A percentile compares a stretch with the other conserved stretches of the same genome.
phyloP scores from a whole-genome alignment of 257 asterid genomes.

The Capsicum chinense region DNA sequence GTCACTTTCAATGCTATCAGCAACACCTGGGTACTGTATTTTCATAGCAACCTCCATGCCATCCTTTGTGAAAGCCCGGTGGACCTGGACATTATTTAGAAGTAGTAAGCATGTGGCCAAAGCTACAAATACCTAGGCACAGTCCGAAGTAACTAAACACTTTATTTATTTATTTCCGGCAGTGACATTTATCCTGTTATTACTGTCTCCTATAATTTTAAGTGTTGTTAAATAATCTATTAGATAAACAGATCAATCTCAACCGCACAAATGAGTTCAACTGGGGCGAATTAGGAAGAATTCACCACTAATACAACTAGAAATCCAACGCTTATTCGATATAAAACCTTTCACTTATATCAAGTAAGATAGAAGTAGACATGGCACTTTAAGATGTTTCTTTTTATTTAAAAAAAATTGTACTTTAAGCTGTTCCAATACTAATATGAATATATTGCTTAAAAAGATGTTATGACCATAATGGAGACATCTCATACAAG shows the following conservation, averaged over 20 bases:
- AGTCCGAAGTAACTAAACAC: constrained; percentile 23
- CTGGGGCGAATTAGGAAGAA: neutral
- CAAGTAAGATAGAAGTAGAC: neutral
- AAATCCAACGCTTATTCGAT: neutral
- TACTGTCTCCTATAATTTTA: neutral
- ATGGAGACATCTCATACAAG: neutral
- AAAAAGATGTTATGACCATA: neutral
- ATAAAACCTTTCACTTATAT: neutral
- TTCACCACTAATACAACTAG: neutral
- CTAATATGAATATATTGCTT: neutral
- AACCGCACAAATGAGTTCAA: neutral
- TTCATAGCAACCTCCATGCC: constrained; percentile 89
- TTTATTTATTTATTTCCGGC: constrained; percentile 6
- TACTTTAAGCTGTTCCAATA: neutral
- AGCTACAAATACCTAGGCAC: constrained; percentile 15
- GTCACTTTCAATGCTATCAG: constrained; percentile 98
- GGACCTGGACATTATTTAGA: constrained; percentile 62
- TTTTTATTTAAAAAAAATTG: neutral
- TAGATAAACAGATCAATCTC: neutral
- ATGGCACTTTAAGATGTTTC: neutral
- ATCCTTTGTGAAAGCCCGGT: constrained; percentile 79
- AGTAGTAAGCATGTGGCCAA: constrained; percentile 25
- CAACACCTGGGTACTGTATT: constrained; percentile 99
- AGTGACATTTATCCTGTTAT: neutral
- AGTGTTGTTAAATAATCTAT: neutral